A percentile compares a stretch with the other conserved stretches of the same genome.
Conservation (phyloP, 1,284 basidiomycete genomes). For the Cryptococcus sp. region DNA sequence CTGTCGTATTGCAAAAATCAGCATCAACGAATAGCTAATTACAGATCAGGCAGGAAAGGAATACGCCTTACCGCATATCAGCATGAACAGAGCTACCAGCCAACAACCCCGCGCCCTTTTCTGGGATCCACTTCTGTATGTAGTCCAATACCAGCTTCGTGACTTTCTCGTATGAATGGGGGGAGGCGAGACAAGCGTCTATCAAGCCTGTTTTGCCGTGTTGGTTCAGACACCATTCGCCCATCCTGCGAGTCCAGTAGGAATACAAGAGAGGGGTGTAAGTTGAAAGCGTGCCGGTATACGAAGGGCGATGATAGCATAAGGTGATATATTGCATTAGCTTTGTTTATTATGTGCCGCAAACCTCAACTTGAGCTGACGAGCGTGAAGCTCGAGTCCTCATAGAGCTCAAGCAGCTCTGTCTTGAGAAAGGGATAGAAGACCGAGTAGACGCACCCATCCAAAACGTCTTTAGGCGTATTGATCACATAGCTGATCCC, state of each 20-base stretch:
- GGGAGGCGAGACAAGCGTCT: conserved; percentile 45
- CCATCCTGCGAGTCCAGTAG: conserved; percentile 47
- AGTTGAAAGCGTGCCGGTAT: not conserved
- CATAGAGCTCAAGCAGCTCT: too few species aligned
- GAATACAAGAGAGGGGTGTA: not conserved
- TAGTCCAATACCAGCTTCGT: conserved; percentile 52
- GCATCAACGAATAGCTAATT: not conserved
- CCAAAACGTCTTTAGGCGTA: conserved; percentile 55
- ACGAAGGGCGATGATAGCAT: too few species aligned
- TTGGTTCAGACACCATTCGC: conserved; percentile 52
- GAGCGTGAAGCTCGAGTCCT: not conserved
- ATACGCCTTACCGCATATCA: conserved; percentile 48
- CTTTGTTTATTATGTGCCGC: not conserved
- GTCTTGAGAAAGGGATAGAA: not conserved
- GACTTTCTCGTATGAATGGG: conserved; percentile 51
- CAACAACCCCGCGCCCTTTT: conserved; percentile 51
- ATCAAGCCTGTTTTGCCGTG: conserved; percentile 53
- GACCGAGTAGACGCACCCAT: conserved; percentile 32
- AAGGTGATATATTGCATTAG: too few species aligned
- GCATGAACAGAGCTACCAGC: conserved; percentile 58
- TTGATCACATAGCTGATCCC: conserved; percentile 57
- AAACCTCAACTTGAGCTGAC: not conserved
- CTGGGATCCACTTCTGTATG: conserved; percentile 55
- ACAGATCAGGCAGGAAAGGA: not conserved
- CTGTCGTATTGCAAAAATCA: conserved; percentile 27